Conservation (phyloP, 176 grass and related monocot genomes). For the Bonia amplexicaulis region DNA sequence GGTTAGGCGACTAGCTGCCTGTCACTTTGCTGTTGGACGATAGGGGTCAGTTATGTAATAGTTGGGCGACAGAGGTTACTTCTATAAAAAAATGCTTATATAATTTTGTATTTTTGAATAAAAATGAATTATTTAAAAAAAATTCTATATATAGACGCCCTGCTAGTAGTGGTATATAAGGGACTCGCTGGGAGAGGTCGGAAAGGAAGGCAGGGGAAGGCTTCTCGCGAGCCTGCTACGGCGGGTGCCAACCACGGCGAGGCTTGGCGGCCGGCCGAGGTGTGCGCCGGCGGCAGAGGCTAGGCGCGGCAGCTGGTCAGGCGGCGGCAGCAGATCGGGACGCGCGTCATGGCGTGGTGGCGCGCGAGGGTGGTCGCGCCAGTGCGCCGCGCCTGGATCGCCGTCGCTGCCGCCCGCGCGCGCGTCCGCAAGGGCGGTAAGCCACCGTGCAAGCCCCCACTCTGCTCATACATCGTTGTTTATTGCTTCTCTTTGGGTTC, state of each 20-base stretch:
- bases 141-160: not conserved
- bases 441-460: not conserved
- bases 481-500: not conserved
- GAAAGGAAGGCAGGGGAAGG: not conserved
- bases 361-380: constrained; percentile 57
- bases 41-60: too few species aligned
- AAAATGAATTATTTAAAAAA: too few species aligned
- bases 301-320: not conserved
- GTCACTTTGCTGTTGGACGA: too few species aligned
- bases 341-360: constrained; percentile 90
- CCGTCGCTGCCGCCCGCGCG: constrained; percentile 65
- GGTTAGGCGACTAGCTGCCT: too few species aligned
- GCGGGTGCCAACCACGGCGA: constrained; percentile 32
- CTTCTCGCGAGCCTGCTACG: constrained; percentile 10
- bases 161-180: not conserved
- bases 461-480: not conserved
- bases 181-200: not conserved
- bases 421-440: constrained; percentile 62
- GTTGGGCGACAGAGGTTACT: too few species aligned
- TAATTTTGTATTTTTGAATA: too few species aligned
- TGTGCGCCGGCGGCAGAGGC: not conserved
- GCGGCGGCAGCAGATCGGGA: constrained; percentile 25
- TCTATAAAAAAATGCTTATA: too few species aligned
- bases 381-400: constrained; percentile 75
- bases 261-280: constrained; percentile 35